Evolutionary conservation across 108 stramenopile genomes (phyloP).

Genomic region (Discostella stelligeroides): DNA sequence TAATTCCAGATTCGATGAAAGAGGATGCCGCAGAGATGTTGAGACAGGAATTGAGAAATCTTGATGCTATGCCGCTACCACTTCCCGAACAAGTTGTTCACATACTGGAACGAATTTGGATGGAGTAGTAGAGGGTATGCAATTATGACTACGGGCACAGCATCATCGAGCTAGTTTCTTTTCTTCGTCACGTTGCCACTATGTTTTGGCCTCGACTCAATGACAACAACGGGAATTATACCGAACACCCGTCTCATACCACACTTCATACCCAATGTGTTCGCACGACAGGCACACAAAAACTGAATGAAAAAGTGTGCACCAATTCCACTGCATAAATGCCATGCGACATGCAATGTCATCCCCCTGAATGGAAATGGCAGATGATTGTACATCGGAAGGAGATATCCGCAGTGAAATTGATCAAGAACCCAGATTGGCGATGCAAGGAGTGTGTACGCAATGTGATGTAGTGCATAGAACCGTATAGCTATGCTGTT

Average conservation of each 20-base stretch:
- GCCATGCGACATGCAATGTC: constrained; percentile 52
- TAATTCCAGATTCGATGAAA: constrained; percentile 47
- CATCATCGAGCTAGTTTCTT: constrained; percentile 2
- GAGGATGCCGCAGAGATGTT: constrained; percentile 13
- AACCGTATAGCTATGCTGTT: constrained; percentile 9
- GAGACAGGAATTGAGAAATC: constrained; percentile 6
- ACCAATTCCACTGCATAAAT: constrained; percentile 40
- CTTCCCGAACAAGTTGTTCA: constrained; percentile 8
- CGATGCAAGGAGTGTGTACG: constrained; percentile 21
- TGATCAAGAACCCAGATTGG: constrained; percentile 43
- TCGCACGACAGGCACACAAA: constrained; percentile 28
- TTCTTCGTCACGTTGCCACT: not conserved
- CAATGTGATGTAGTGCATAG: constrained; percentile 10
- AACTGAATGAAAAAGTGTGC: constrained; percentile 27
- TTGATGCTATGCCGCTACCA: not conserved
- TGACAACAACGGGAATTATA: constrained; percentile 22
- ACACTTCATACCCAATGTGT: constrained; percentile 22
- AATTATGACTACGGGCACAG: not conserved
- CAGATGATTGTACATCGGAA: constrained; percentile 10
- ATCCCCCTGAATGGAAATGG: constrained; percentile 27
- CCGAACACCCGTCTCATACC: constrained; percentile 14
- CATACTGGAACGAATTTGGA: constrained; percentile 30
- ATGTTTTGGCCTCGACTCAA: not conserved
- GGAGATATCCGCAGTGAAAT: constrained; percentile 27
- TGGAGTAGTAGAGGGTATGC: not conserved